Base-by-base conservation (phyloP, 768 basidiomycete genomes). In the Termitomyces sp. region DNA sequence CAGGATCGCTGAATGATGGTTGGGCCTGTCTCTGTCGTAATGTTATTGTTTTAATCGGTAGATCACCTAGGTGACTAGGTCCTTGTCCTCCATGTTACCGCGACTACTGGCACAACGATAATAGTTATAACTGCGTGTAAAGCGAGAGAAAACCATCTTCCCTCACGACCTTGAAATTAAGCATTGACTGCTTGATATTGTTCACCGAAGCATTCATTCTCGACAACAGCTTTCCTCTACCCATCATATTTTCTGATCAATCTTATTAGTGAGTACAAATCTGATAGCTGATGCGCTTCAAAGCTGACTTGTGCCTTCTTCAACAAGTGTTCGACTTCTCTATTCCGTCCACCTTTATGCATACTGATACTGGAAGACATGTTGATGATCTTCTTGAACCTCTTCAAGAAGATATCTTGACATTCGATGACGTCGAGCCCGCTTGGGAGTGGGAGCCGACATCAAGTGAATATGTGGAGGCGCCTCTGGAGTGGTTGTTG, bases 11-110 rank as follows among this genome's bases (percentile, higher is more conserved):
- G 48, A 42, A 49, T 51, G 57, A 37, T 39, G 7, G 16, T 30
- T 39, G 13, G 16, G 22, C 15, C 36, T 55, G 33, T 46, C 8
- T 55, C 33, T 27, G 50, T 18, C 18, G 36, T 34, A 18, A 53
- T 53, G 45, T 18, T 58, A 52, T 51, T 53, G 50, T 46, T 12
- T 22, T 41, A 24, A 30, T 41, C n/a, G 34, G 11, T 18, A 44
- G 20, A 58, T 58, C 52, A 41, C 58, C 58, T 48, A 47, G 58
- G 58, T 44, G 58, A 58, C 20, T 58, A 8, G 37, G 41, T 15
- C 52, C 30, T 58, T 58, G 58, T 58, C 27, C 37, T 22, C 15
- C 15, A 15, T 24, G 34, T 39, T 46, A 31, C 44, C 50, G 16
- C 16, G 9, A 46, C 12, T 16, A 18, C 16, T n/a, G n/a, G 8